Conservation (phyloP, 371 early-diverging fungal genomes). For the Actinomortierella ambigua region DNA sequence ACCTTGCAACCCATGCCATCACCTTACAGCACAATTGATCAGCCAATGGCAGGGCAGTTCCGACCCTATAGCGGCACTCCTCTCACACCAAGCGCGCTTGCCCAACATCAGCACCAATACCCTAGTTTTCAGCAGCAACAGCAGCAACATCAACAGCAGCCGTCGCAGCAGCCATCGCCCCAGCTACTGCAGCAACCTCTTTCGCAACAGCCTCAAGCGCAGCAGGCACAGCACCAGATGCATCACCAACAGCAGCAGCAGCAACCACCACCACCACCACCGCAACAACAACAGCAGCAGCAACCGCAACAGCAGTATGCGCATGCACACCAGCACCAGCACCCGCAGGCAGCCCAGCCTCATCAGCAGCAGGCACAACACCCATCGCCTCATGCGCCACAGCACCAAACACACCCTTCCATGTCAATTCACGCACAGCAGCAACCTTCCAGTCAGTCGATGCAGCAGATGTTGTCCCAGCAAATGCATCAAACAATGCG, state of each 20-base stretch:
- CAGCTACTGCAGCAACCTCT: slow-evolving; percentile 44
- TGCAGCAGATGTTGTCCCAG: too few species aligned
- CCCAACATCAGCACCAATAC: slow-evolving; percentile 45
- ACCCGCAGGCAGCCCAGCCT: slow-evolving; percentile 15
- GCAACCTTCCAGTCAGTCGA: not conserved
- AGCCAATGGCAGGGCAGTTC: slow-evolving; percentile 21
- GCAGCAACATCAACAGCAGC: slow-evolving; percentile 1
- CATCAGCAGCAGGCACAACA: not conserved
- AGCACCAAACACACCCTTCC: not conserved
- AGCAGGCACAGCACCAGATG: too few species aligned
- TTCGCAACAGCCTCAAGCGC: slow-evolving; percentile 20
- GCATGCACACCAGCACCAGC: slow-evolving; percentile 20
- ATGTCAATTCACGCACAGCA: slow-evolving; percentile 1
- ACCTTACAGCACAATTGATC: slow-evolving; percentile 18
- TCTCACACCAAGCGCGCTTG: slow-evolving; percentile 24
- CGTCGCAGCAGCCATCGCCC: slow-evolving; percentile 32
- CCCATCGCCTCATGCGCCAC: slow-evolving; percentile 9
- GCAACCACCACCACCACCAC: slow-evolving; percentile 14
- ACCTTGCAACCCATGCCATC: slow-evolving; percentile 17
- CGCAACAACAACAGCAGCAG: slow-evolving; percentile 19
- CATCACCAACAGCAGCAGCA: slow-evolving; percentile 24
- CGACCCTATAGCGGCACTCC: slow-evolving; percentile 29
- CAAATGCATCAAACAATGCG: too few species aligned
- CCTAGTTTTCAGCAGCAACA: slow-evolving; percentile 34
- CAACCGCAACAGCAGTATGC: slow-evolving; percentile 25